phyloP scores from a whole-genome alignment of 1,139 yeast species.

The Schwanniomyces etchellsii region DNA sequence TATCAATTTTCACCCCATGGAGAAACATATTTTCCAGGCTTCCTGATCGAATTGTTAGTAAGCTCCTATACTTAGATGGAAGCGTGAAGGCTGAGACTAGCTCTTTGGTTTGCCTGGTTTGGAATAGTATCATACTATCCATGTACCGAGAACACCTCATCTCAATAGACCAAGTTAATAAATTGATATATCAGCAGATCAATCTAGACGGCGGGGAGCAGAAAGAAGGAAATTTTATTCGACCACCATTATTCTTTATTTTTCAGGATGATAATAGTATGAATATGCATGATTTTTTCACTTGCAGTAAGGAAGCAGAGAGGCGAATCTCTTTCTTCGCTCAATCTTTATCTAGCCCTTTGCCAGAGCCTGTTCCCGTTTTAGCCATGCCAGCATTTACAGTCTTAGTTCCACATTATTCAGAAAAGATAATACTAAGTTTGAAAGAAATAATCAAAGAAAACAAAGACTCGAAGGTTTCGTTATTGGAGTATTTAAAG shows the following conservation, averaged over 20 bases:
- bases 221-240: slow-evolving; percentile 24
- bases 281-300: slow-evolving; percentile 35
- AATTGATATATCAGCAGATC: slow-evolving; percentile 37
- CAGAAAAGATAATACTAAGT: slow-evolving; percentile 44
- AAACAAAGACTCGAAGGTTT: slow-evolving; percentile 43
- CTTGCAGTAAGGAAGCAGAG: slow-evolving; percentile 51
- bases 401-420: slow-evolving; percentile 47
- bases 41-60: slow-evolving; percentile 46
- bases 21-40: slow-evolving; percentile 45
- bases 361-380: slow-evolving; percentile 41
- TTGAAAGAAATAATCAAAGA: slow-evolving; percentile 42
- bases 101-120: slow-evolving; percentile 38
- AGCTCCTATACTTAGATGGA: slow-evolving; percentile 29
- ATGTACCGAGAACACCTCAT: slow-evolving; percentile 54
- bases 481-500: slow-evolving; percentile 47
- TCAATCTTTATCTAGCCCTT: slow-evolving; percentile 48
- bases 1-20: slow-evolving; percentile 57
- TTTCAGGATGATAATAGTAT: slow-evolving; percentile 46
- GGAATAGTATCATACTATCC: slow-evolving; percentile 51
- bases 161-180: slow-evolving; percentile 45
- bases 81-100: slow-evolving; percentile 28
- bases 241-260: slow-evolving; percentile 47
- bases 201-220: slow-evolving; percentile 22
- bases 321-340: slow-evolving; percentile 51
- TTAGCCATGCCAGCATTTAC: slow-evolving; percentile 46